Base-by-base conservation (phyloP, 2,329 filamentous ascomycete species). In the Fusarium sp. region DNA sequence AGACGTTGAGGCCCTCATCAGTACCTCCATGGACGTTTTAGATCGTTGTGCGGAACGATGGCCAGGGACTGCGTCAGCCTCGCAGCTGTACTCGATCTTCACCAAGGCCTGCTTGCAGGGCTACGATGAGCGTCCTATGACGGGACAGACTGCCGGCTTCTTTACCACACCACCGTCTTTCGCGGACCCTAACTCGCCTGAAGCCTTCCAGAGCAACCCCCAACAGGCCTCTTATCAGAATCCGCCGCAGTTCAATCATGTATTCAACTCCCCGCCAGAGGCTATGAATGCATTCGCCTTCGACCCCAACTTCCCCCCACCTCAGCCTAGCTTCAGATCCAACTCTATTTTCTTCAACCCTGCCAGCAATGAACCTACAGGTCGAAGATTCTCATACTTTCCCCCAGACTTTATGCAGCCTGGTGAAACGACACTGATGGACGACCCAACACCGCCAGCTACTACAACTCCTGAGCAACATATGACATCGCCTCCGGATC, bases 31-130 rank as follows among this genome's bases (percentile, higher is more conserved):
- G 61, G 91, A 94, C 53, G 91, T 92, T 6, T 91, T 98, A 63
- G 87, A 91, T 60, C 88, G 91, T 58, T 94, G 93, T 59, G 92
- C 92, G 1, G 92, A 95, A 75, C 87, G 94, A 63, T 98, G 96
- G 96, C 96, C 96, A 1, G 96, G 95, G 13, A 94, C 95, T 3
- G 88, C 90, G 39, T 92, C 94, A 17, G 94, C 94, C 5, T 89
- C 93, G 11, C 89, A 96, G 72, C 87, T 98, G 14, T 98, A 98
- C 76, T 85, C 88, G n/a, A 94, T 93, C 67, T 88, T 99, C 50
- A 91, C 95, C 47, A 89, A 88, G 60, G 94, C 94, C 14, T 97
- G 94, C 74, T 84, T 98, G 74, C 94, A 93, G 77, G 94, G 94
- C 73, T 99, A 97, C 79, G 91, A 94, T 66, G 87, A 83, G 9